A percentile compares a stretch with the other conserved stretches of the same genome.
phyloP scores from a whole-genome alignment of 768 basidiomycete species.

The Trametes cubensis region DNA sequence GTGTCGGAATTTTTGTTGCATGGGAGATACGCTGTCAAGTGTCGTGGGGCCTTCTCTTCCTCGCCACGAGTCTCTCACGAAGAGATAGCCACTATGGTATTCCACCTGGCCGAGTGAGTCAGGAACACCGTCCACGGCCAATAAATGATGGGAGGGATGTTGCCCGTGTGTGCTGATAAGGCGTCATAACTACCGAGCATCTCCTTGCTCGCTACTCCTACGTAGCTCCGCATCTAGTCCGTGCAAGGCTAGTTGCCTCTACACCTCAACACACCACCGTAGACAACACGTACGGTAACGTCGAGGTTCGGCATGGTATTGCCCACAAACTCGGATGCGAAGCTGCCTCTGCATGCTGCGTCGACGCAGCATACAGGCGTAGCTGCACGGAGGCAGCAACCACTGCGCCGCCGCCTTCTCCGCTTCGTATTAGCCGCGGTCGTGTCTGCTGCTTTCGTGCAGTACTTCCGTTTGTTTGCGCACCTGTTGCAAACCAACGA shows the following conservation, averaged over 20 bases:
- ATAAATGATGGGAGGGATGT: not conserved
- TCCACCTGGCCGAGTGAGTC: not conserved
- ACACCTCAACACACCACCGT: too few species aligned
- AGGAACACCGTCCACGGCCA: not conserved
- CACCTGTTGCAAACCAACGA: not conserved
- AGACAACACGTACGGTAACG: too few species aligned
- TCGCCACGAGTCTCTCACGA: not conserved
- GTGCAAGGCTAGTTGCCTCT: too few species aligned
- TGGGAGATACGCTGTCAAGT: too few species aligned
- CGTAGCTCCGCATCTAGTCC: too few species aligned
- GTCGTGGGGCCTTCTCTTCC: not conserved
- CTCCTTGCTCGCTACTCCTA: too few species aligned
- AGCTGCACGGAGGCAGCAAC: not conserved
- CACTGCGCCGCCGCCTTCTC: not conserved
- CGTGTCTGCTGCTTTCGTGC: not conserved
- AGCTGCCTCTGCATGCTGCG: constrained; percentile 5
- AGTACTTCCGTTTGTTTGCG: not conserved
- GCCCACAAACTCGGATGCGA: not conserved
- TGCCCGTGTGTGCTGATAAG: not conserved
- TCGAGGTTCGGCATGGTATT: too few species aligned
- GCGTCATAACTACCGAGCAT: too few species aligned
- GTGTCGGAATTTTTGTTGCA: constrained; percentile 9
- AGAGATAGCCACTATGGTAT: not conserved
- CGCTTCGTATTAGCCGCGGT: not conserved
- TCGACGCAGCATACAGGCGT: not conserved